These are phyloP conservation scores for Aspergillus leporis DNA, from an alignment of 495 filamentous ascomycete species.

Conservation along the genomic window DNA sequence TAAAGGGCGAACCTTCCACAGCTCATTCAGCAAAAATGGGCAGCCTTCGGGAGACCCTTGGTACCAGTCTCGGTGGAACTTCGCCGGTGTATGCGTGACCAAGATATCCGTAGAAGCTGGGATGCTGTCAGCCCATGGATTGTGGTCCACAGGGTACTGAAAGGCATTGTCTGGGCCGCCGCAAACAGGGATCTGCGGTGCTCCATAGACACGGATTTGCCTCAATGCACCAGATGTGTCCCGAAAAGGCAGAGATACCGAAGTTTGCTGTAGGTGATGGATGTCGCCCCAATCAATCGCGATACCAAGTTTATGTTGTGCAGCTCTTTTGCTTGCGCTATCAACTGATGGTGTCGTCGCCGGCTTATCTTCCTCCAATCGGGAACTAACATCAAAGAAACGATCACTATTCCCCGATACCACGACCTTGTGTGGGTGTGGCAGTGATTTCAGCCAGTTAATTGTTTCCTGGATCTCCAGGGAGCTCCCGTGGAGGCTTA, in stretches of 20 bases:
- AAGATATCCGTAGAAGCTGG: slow-evolving; percentile 67
- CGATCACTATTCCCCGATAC: slow-evolving; percentile 75
- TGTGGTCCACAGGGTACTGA: slow-evolving; percentile 41
- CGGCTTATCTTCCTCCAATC: no score
- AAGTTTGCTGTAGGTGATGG: slow-evolving; percentile 51
- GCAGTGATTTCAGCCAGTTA: slow-evolving; percentile 62
- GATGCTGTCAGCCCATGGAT: slow-evolving; percentile 31
- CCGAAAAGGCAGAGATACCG: slow-evolving; percentile 12
- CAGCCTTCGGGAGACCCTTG: slow-evolving; percentile 18
- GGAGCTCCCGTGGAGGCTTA: slow-evolving; percentile 60
- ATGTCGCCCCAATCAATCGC: slow-evolving; percentile 39
- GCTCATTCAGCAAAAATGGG: slow-evolving; percentile 55
- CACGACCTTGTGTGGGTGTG: slow-evolving; percentile 67
- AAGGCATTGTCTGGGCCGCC: slow-evolving; percentile 42
- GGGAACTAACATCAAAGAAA: slow-evolving; percentile 51
- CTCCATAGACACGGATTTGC: slow-evolving; percentile 54
- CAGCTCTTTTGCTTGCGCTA: no score
- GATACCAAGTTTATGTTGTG: background rate
- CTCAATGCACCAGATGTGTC: slow-evolving; percentile 49
- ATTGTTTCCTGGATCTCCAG: slow-evolving; percentile 61
- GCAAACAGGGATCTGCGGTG: slow-evolving; percentile 50
- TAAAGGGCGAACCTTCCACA: slow-evolving; percentile 52
- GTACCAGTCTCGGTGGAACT: slow-evolving; percentile 61
- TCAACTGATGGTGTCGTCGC: no score
- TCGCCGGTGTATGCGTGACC: slow-evolving; percentile 62